These are phyloP conservation scores for Taxawa tesnikishii DNA, from an alignment of 2,329 filamentous ascomycete genomes.

Conservation along the genomic window DNA sequence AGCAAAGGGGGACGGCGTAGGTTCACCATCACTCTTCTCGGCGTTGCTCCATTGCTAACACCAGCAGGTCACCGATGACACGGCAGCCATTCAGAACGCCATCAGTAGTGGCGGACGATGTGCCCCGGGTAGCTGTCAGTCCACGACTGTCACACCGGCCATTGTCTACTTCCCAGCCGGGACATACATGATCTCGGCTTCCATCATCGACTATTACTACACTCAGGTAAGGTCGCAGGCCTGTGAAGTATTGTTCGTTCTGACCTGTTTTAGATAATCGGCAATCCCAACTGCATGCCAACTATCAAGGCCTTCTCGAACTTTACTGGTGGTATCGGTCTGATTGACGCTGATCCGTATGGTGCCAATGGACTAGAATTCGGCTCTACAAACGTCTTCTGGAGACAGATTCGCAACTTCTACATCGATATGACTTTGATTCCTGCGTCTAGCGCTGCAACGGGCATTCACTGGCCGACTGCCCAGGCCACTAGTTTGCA, in stretches of 20 bases:
- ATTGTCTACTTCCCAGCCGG: constrained; percentile 32
- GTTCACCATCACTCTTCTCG: constrained; percentile 19
- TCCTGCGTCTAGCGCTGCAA: constrained; percentile 27
- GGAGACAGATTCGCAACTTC: constrained; percentile 52
- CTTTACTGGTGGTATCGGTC: constrained; percentile 35
- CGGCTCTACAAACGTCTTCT: constrained; percentile 49
- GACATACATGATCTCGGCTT: constrained; percentile 36
- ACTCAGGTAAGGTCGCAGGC: constrained; percentile 40
- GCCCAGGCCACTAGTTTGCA: constrained; percentile 33
- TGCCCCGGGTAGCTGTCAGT: constrained; percentile 26
- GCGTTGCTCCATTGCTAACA: constrained; percentile 42
- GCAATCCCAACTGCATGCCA: constrained; percentile 45
- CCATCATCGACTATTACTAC: constrained; percentile 51
- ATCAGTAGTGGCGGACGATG: constrained; percentile 38
- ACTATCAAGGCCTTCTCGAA: constrained; percentile 39
- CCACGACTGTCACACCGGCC: constrained; percentile 22
- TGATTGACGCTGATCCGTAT: constrained; percentile 47
- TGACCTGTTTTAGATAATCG: constrained; percentile 42
- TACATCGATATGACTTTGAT: constrained; percentile 46
- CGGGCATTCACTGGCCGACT: constrained; percentile 33
- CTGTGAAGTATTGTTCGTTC: no score
- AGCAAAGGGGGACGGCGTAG: constrained; percentile 31
- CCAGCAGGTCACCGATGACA: constrained; percentile 75
- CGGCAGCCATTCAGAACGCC: constrained; percentile 65
- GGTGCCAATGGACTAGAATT: constrained; percentile 23